Conservation (phyloP, 805 yeast species). For the Kurtzmaniella fragi region DNA sequence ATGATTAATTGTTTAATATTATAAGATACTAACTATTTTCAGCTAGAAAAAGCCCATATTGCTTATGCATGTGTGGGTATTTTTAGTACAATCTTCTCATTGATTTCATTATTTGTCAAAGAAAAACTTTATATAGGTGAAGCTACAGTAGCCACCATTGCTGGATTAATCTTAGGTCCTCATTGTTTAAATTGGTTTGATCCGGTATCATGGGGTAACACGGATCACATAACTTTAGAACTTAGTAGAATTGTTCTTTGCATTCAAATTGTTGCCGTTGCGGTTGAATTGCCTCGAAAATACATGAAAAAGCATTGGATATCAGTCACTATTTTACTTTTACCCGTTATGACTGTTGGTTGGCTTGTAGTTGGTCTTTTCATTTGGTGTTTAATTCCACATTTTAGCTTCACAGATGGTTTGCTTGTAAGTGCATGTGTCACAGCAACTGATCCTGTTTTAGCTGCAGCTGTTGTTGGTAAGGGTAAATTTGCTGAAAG, state of each 20-base stretch:
- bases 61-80: constrained; percentile 87
- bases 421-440: constrained; percentile 79
- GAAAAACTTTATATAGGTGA: constrained; percentile 86
- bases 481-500: constrained; percentile 87
- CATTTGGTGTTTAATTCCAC: constrained; percentile 73
- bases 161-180: constrained; percentile 87
- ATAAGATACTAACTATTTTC: constrained; percentile 5
- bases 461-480: constrained; percentile 94
- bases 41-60: constrained; percentile 64
- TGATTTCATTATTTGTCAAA: constrained; percentile 75
- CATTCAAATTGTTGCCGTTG: constrained; percentile 89
- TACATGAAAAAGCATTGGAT: constrained; percentile 83
- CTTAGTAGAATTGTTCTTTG: constrained; percentile 77
- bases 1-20: too few relatives aligned
- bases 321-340: constrained; percentile 65
- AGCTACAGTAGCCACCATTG: constrained; percentile 81
- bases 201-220: constrained; percentile 81
- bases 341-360: constrained; percentile 88
- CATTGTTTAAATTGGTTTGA: constrained; percentile 78
- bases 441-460: constrained; percentile 92
- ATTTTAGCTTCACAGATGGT: constrained; percentile 64
- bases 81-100: constrained; percentile 73
- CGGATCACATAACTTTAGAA: constrained; percentile 78
- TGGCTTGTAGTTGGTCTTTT: constrained; percentile 82
- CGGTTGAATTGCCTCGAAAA: constrained; percentile 87